Conservation (phyloP, 2,329 filamentous ascomycete species). For the Cladosporium sp. region DNA sequence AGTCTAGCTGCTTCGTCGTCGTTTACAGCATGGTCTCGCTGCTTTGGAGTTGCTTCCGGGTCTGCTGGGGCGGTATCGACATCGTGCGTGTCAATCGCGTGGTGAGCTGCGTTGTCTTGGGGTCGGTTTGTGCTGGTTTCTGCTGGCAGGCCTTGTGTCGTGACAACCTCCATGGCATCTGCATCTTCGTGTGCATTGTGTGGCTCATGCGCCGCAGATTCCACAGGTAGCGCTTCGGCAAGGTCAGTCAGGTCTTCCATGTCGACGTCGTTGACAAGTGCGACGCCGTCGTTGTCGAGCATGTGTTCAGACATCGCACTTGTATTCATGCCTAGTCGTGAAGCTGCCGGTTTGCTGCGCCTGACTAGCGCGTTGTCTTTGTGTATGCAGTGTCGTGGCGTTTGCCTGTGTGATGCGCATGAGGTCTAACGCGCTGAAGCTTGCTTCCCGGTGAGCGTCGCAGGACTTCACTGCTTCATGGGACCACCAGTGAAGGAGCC, state of each 20-base stretch:
- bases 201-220: neutral
- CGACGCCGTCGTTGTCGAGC: neutral
- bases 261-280: neutral
- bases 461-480: neutral
- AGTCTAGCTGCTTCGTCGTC: neutral
- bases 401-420: neutral
- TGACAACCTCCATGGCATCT: neutral
- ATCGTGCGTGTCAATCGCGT: neutral
- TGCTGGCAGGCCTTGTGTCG: neutral
- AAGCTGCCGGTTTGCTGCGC: neutral
- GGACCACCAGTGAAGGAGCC: neutral
- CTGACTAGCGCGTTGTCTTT: neutral
- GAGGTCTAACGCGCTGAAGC: neutral
- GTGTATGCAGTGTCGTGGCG: neutral
- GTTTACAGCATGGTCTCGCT: neutral
- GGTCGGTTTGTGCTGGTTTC: neutral
- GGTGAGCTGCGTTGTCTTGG: neutral
- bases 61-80: neutral
- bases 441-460: neutral
- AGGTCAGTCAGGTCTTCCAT: constrained; percentile 10
- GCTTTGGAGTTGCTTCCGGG: neutral
- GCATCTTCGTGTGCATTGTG: neutral
- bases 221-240: neutral
- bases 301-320: neutral
- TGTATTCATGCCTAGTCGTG: neutral